Evolutionary conservation across 2,329 filamentous ascomycete species (phyloP).

Genomic region (Trichoderma semiorbis): DNA sequence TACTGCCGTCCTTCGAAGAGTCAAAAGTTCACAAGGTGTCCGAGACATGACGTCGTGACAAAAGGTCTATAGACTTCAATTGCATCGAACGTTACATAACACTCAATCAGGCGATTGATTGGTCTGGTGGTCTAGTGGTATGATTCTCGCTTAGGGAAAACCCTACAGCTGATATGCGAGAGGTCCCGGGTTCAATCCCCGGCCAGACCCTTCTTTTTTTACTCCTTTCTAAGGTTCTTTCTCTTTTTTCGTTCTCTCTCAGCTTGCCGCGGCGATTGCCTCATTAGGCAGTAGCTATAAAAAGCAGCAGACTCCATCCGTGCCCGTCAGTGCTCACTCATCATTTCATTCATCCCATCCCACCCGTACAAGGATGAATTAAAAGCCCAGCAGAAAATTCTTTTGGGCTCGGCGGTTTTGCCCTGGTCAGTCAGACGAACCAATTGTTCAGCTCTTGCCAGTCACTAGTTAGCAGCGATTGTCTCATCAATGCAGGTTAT

Average conservation of each 20-base stretch:
- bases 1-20: background rate
- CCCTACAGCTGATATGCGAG: slow-evolving; percentile 40
- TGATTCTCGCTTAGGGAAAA: slow-evolving; percentile 67
- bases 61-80: background rate
- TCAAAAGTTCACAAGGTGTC: background rate
- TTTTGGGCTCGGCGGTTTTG: background rate
- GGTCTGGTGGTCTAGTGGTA: slow-evolving; percentile 63
- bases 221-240: slow-evolving; percentile 24
- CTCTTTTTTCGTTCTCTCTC: slow-evolving; percentile 26
- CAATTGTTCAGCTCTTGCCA: background rate
- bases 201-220: slow-evolving; percentile 39
- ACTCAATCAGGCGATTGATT: background rate
- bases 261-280: background rate
- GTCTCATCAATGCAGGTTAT: background rate
- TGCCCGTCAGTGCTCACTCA: background rate
- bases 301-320: background rate
- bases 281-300: background rate
- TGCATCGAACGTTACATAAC: background rate
- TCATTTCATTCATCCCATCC: background rate
- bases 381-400: background rate
- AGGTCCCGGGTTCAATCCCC: slow-evolving; percentile 47
- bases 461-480: background rate
- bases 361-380: background rate
- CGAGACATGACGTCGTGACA: background rate
- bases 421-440: background rate